Evolutionary conservation across 805 yeast species (phyloP).

Genomic region (Hanseniaspora clermontiae): DNA sequence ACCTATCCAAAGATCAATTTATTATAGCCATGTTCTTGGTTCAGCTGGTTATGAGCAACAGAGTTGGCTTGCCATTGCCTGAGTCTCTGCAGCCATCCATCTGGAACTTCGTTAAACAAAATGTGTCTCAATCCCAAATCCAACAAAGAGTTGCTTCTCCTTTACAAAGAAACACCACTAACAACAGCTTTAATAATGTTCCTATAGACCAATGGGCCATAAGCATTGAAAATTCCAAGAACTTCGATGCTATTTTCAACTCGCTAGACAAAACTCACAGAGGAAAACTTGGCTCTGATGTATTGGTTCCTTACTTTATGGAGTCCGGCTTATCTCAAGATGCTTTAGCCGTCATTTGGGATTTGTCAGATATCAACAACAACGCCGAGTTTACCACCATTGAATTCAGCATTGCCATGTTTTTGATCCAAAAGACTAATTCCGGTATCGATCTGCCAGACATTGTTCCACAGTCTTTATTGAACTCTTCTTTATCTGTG

Average conservation of each 20-base stretch:
- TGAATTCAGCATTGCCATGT: constrained; percentile 91
- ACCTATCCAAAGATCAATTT: constrained; percentile 61
- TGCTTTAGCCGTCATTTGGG: constrained; percentile 84
- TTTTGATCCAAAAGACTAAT: constrained; percentile 71
- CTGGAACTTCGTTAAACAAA: constrained; percentile 29
- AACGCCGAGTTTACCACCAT: constrained; percentile 65
- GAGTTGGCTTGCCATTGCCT: constrained; percentile 45
- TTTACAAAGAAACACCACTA: constrained; percentile 9
- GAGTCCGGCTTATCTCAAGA: constrained; percentile 79
- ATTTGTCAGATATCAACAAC: constrained; percentile 77
- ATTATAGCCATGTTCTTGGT: constrained; percentile 90
- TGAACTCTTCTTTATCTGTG: constrained; percentile 28
- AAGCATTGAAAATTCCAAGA: constrained; percentile 54
- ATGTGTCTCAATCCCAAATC: constrained; percentile 14
- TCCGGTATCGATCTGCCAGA: constrained; percentile 70
- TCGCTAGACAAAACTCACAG: constrained; percentile 52
- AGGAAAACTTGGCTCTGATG: constrained; percentile 60
- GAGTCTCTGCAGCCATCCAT: constrained; percentile 31
- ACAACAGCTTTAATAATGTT: constrained; percentile 26
- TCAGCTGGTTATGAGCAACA: constrained; percentile 48
- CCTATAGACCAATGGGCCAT: constrained; percentile 49
- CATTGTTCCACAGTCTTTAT: constrained; percentile 55
- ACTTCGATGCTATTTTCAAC: constrained; percentile 68
- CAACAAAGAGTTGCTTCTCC: constrained; percentile 23
- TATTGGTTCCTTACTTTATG: constrained; percentile 78